Percentiles rank a stretch among this genome's conserved stretches.
phyloP scores from a whole-genome alignment of 2,329 filamentous ascomycete genomes.

The Hypoxylon sp. region DNA sequence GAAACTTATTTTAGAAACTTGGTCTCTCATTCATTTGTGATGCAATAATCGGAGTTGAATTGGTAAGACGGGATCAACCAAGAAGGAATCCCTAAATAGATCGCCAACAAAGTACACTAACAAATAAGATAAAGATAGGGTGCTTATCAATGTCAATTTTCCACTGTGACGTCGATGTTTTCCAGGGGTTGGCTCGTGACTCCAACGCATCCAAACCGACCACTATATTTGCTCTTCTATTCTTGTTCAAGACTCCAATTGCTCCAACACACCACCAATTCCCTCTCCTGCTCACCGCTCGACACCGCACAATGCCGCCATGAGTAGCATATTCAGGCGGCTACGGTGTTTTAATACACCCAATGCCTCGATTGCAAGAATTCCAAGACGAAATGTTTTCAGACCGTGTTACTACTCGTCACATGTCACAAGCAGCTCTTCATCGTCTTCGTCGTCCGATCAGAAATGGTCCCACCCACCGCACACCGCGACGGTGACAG shows the following conservation, averaged over 20 bases:
- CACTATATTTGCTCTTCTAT: conserved; percentile 13
- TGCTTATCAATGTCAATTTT: conserved; percentile 34
- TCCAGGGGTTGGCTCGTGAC: conserved; percentile 41
- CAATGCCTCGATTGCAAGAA: conserved; percentile 46
- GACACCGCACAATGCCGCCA: conserved; percentile 61
- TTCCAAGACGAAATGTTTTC: conserved; percentile 32
- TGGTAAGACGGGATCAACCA: conserved; percentile 10
- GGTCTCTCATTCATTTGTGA: conserved; percentile 1
- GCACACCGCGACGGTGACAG: conserved; percentile 68
- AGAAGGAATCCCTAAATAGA: conserved; percentile 9
- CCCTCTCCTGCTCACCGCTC: conserved; percentile 34
- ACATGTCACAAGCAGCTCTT: conserved; percentile 45
- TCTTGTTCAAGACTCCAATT: conserved; percentile 36
- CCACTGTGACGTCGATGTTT: conserved; percentile 37
- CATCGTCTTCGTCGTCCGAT: conserved; percentile 34
- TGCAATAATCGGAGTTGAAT: conserved; percentile 1
- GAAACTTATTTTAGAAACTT: too few species aligned
- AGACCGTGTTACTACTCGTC: conserved; percentile 49
- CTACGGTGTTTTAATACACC: conserved; percentile 56
- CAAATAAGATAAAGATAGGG: conserved; percentile 1
- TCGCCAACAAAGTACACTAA: conserved; percentile 6
- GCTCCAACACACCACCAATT: conserved; percentile 24
- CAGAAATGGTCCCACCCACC: conserved; percentile 61
- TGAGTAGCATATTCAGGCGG: conserved; percentile 60
- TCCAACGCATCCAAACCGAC: conserved; percentile 27